Evolutionary conservation across 331 rosid species (phyloP).

Genomic region (Dryas integrifolia): DNA sequence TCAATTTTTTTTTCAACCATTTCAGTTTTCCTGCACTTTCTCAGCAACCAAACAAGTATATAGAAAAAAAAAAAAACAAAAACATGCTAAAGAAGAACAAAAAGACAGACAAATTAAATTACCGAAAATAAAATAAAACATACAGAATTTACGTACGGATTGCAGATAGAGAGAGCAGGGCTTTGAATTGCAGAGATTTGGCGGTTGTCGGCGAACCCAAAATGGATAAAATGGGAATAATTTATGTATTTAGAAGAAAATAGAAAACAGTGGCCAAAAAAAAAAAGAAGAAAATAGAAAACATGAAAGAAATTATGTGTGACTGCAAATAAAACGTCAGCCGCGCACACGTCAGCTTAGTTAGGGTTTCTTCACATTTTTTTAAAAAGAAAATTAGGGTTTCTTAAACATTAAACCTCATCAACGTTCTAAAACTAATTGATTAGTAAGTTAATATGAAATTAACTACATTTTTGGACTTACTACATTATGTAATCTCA

Average conservation of each 20-base stretch:
- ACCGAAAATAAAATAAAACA: neutral
- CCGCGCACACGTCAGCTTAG: constrained; percentile 6
- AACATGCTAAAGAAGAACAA: neutral
- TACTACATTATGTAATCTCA: too few species aligned
- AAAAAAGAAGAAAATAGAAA: neutral
- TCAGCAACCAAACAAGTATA: neutral
- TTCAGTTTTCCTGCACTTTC: neutral
- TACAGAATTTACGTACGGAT: constrained; percentile 11
- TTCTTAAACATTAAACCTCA: too few species aligned
- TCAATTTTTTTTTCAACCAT: neutral
- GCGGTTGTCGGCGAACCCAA: constrained; percentile 25
- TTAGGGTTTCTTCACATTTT: constrained; percentile 12
- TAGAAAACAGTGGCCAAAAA: neutral
- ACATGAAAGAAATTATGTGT: too few species aligned
- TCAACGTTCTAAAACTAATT: too few species aligned
- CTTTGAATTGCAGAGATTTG: constrained; percentile 22
- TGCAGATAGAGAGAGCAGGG: neutral
- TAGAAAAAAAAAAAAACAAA: neutral
- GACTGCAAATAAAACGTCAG: constrained; percentile 8
- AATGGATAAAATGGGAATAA: constrained; percentile 13
- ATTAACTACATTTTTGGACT: too few species aligned
- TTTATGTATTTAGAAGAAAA: neutral
- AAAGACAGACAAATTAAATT: neutral
- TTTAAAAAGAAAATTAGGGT: too few species aligned
- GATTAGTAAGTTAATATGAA: too few species aligned